A percentile compares a stretch with the other conserved stretches of the same genome.
These are phyloP conservation scores for Toxoplasma gondii DNA, from an alignment of 169 alveolate genomes.

Conservation along the genomic window DNA sequence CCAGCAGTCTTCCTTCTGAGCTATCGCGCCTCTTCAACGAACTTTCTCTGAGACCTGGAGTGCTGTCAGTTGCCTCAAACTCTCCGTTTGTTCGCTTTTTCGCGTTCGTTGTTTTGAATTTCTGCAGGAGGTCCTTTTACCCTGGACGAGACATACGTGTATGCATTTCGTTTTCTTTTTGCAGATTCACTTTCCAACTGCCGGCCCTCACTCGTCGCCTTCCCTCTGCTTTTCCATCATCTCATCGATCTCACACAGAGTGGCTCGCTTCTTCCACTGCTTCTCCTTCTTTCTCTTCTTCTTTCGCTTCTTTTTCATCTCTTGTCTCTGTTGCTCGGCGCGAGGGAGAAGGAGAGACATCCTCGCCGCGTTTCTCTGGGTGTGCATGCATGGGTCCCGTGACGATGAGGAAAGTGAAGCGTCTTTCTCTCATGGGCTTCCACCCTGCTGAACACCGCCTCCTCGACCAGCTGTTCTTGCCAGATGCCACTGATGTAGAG, in stretches of 20 bases:
- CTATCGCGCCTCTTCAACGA: no score
- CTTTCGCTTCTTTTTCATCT: neutral
- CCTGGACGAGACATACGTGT: no score
- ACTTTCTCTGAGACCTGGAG: no score
- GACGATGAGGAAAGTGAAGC: neutral
- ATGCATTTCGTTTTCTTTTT: no score
- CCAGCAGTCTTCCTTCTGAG: no score
- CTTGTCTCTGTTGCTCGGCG: neutral
- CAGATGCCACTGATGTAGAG: slow-evolving; percentile 7
- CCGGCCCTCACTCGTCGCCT: neutral
- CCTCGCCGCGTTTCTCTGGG: neutral
- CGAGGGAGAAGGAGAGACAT: neutral
- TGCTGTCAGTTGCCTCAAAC: no score
- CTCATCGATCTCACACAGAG: no score
- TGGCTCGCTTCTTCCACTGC: neutral
- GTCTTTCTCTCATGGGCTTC: neutral
- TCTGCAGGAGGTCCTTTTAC: no score
- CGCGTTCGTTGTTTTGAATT: no score
- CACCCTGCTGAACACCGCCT: neutral
- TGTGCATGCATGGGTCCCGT: slow-evolving; percentile 5
- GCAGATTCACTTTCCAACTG: no score
- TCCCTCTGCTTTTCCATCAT: neutral
- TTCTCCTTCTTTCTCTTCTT: neutral
- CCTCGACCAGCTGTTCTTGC: neutral
- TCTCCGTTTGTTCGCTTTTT: no score